A percentile compares a stretch with the other conserved stretches of the same genome.
phyloP scores from a whole-genome alignment of 2,329 filamentous ascomycete genomes.

The Trichophyton equinum region DNA sequence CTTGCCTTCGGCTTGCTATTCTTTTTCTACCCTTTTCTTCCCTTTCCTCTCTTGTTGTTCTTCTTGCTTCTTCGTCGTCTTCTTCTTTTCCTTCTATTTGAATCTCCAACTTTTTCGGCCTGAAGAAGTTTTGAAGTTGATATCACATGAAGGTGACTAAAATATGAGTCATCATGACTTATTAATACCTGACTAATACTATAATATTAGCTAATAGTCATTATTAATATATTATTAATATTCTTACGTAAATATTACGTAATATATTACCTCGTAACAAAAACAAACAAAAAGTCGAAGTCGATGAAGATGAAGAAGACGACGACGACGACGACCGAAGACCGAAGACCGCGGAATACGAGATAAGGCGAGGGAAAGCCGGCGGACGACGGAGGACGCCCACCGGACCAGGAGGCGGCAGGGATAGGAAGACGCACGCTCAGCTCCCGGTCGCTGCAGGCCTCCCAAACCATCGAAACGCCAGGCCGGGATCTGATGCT shows the following conservation, averaged over 20 bases:
- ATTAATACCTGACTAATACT: not conserved
- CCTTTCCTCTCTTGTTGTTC: conserved; percentile 1
- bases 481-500: not conserved
- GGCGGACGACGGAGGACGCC: not conserved
- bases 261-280: not conserved
- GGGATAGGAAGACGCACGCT: not conserved
- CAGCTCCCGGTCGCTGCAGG: not conserved
- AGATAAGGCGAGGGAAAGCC: not conserved
- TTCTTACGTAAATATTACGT: not conserved
- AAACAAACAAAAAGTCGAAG: too few species aligned
- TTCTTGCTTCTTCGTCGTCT: conserved; percentile 3
- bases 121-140: not conserved
- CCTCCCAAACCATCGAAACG: not conserved
- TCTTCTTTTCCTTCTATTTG: not conserved
- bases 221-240: too few species aligned
- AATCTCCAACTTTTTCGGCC: too few species aligned
- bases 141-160: not conserved
- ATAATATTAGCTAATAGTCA: too few species aligned
- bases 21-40: not conserved
- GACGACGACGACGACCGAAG: not conserved
- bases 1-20: not conserved
- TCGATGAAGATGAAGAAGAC: not conserved
- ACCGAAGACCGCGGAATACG: not conserved
- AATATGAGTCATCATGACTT: not conserved
- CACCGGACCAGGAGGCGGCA: not conserved